A percentile compares a stretch with the other conserved stretches of the same genome.
Conservation (phyloP, 257 asterid species). For the Solanum acaule region DNA sequence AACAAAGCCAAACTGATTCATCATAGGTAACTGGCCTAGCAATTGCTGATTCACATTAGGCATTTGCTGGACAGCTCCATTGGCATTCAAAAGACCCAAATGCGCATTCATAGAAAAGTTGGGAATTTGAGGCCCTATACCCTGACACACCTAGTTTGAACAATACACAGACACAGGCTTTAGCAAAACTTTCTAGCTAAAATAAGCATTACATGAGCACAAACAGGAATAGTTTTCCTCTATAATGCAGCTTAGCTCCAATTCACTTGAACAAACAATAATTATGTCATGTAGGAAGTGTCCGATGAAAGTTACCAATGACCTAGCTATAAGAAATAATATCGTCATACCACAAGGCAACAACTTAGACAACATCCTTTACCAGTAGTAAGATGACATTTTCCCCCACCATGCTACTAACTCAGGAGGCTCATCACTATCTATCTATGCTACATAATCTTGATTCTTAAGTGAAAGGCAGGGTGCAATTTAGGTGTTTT, state of each 20-base stretch:
- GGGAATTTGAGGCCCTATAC: conserved; percentile 24
- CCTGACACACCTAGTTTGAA: background rate
- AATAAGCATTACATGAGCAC: background rate
- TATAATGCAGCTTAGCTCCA: background rate
- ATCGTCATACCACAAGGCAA: background rate
- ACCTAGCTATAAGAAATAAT: background rate
- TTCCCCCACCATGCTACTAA: background rate
- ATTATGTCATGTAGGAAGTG: background rate
- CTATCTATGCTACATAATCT: background rate
- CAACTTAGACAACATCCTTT: background rate
- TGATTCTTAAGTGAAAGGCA: background rate
- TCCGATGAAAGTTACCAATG: background rate
- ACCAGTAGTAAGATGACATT: background rate
- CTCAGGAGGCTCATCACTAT: conserved; percentile 3
- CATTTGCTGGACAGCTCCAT: conserved; percentile 31
- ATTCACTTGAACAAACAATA: background rate
- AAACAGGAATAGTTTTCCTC: background rate
- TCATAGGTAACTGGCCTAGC: conserved; percentile 7
- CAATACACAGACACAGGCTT: background rate
- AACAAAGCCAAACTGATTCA: background rate
- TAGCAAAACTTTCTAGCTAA: conserved; percentile 6
- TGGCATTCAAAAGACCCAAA: conserved; percentile 21
- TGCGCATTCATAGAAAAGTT: conserved; percentile 28
- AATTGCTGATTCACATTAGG: conserved; percentile 20
- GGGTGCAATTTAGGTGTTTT: background rate